Conservation (phyloP, 345 rosid genomes). For the Eucalyptus caleyi region DNA sequence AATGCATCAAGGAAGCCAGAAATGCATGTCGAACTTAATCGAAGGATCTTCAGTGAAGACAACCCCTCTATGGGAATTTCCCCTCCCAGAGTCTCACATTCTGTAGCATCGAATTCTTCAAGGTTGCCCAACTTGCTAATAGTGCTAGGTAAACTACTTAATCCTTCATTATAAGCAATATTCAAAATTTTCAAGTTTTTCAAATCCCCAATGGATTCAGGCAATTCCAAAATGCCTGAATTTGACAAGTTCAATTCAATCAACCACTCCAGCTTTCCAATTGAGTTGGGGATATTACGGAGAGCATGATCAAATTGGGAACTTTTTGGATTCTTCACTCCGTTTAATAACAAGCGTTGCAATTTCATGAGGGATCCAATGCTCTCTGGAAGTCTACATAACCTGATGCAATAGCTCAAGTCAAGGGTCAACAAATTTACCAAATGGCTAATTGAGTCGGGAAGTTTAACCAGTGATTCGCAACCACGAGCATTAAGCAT, state of each 20-base stretch:
- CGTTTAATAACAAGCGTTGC: background rate
- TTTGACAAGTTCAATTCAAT: too few species aligned
- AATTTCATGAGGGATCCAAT: background rate
- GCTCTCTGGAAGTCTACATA: background rate
- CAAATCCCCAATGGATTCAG: background rate
- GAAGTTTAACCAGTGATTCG: background rate
- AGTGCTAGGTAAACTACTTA: background rate
- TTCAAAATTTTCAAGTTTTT: background rate
- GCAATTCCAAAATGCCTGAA: background rate
- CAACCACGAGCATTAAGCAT: background rate
- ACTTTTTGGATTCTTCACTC: background rate
- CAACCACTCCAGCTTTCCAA: too few species aligned
- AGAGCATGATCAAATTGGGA: too few species aligned
- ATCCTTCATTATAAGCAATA: background rate
- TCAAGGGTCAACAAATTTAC: background rate
- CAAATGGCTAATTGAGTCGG: background rate
- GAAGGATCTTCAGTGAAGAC: too few species aligned
- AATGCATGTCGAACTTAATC: too few species aligned
- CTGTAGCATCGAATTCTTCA: too few species aligned
- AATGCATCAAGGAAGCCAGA: accelerated
- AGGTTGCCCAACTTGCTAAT: background rate
- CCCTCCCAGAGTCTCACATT: too few species aligned
- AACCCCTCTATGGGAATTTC: too few species aligned
- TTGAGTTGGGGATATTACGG: too few species aligned
- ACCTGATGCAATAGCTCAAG: background rate